A percentile compares a stretch with the other conserved stretches of the same genome.
phyloP scores from a whole-genome alignment of 129 eudicot genomes.

The Flaveria robusta region DNA sequence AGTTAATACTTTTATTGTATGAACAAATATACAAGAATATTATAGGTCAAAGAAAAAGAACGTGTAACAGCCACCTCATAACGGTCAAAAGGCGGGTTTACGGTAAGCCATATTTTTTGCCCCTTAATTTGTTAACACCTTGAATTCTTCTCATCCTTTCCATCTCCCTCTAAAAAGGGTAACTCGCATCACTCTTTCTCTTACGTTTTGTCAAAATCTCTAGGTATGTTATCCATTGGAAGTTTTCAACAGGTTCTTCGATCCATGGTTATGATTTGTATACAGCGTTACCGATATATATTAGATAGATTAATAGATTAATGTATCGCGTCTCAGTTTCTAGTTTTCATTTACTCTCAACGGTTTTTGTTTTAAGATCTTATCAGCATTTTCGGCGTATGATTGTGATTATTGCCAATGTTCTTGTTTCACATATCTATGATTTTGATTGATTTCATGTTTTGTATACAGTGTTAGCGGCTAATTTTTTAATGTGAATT shows the following conservation, averaged over 20 bases:
- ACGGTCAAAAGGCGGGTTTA: not conserved
- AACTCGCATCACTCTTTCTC: conserved; percentile 27
- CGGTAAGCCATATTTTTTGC: conserved; percentile 22
- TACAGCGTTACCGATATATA: not conserved
- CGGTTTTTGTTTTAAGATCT: too few relatives aligned
- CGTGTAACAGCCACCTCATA: not conserved
- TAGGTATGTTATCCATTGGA: not conserved
- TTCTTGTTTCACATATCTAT: too few relatives aligned
- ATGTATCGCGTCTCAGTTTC: not conserved
- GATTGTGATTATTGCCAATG: too few relatives aligned
- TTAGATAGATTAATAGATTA: not conserved
- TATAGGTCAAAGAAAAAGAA: not conserved
- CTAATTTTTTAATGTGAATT: too few relatives aligned
- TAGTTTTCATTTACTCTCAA: not conserved
- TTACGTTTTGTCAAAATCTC: conserved; percentile 13
- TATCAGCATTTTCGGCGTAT: too few relatives aligned
- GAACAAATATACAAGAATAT: too few relatives aligned
- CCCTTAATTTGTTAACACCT: not conserved
- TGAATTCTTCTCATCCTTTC: conserved; percentile 27
- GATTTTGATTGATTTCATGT: not conserved
- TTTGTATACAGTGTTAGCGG: too few relatives aligned
- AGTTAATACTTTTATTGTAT: too few relatives aligned
- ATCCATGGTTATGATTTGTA: not conserved
- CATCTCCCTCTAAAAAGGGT: conserved; percentile 24
- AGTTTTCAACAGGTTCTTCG: not conserved